Evolutionary conservation across 2,329 filamentous ascomycete species (phyloP), one percentile per base, ranked within the genome.

Genomic region (Hymenoscyphus fructigenus): DNA sequence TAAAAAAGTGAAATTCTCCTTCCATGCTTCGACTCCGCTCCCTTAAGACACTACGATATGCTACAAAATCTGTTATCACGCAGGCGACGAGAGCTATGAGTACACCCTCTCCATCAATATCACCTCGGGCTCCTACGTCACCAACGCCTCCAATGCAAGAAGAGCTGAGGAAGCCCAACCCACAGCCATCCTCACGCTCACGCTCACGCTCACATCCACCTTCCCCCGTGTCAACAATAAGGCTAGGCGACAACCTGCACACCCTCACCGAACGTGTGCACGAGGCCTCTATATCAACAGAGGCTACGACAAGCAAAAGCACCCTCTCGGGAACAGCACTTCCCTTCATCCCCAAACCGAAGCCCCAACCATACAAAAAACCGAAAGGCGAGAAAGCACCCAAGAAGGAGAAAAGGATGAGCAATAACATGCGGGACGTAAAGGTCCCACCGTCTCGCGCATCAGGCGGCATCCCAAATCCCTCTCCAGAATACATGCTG

Each of bases 401-500:
- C 2, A 57, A 57, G 17, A 15, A 53, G 41, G 26, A 58, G 29
- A 29, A 41, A 14, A 64, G 15, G n/a, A n/a, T 36, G 23, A 32
- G 60, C 57, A 50, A 15, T 10, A 62, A 47, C 28, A 62, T 23
- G 36, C 15, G 32, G 44, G 57, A 55, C 20, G 44, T 41, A 41
- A 72, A 69, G 32, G 47, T 65, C 4, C 14, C 38, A 23, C 73
- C 73, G 14, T 73, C 71, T 38, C 23, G 32, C 20, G 67, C 57
- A 17, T 75, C 74, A 20, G 73, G 72, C 50, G 73, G 74, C 14
- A 65, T 88, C 28, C 91, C 92, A 0, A 73, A 83, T 0, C 86
- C 91, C 0, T 84, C 84, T 1, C 57, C 77, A 0, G 73, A 77
- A 57, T 96, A 96, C 77, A 79, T 92, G n/a, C 62, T 74, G 3